A percentile compares a stretch with the other conserved stretches of the same genome.
phyloP scores from a whole-genome alignment of 257 asterid species.

The Solanum chilense region DNA sequence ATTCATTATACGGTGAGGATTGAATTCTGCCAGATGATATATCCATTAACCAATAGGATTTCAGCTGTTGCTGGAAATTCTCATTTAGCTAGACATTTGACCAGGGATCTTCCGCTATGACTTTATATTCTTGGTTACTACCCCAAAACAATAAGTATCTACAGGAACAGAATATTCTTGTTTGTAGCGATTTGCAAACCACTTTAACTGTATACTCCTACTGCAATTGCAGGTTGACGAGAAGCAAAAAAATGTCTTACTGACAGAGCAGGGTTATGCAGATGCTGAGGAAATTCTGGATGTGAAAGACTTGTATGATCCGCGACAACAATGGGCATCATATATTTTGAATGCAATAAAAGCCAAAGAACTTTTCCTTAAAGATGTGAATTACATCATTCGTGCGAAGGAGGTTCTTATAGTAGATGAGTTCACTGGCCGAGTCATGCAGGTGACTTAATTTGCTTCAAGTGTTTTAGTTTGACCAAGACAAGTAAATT shows the following conservation, averaged over 20 bases:
- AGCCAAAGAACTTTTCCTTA: slow-evolving; percentile 92
- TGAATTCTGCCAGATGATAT: slow-evolving; percentile 7
- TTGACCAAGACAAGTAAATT: neutral
- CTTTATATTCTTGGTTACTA: neutral
- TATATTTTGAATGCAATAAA: slow-evolving; percentile 85
- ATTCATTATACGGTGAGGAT: slow-evolving; percentile 80
- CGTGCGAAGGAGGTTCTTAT: slow-evolving; percentile 91
- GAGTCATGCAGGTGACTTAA: slow-evolving; percentile 89
- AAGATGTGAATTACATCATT: slow-evolving; percentile 88
- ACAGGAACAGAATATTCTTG: neutral
- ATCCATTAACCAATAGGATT: neutral
- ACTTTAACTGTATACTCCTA: neutral
- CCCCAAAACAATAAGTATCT: neutral
- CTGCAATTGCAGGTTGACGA: slow-evolving; percentile 76
- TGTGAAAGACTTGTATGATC: slow-evolving; percentile 92
- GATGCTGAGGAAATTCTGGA: slow-evolving; percentile 95
- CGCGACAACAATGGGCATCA: slow-evolving; percentile 98
- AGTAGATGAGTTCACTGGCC: slow-evolving; percentile 98
- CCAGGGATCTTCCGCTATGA: neutral
- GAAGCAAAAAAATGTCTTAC: slow-evolving; percentile 76
- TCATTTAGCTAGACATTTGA: neutral
- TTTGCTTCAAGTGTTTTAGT: neutral
- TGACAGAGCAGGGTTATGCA: slow-evolving; percentile 94
- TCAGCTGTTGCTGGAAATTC: neutral
- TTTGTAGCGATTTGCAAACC: neutral